Percentiles rank a stretch among this genome's conserved stretches.
Conservation (phyloP, 352 stramenopile genomes). For the Globisporangium emineosum region DNA sequence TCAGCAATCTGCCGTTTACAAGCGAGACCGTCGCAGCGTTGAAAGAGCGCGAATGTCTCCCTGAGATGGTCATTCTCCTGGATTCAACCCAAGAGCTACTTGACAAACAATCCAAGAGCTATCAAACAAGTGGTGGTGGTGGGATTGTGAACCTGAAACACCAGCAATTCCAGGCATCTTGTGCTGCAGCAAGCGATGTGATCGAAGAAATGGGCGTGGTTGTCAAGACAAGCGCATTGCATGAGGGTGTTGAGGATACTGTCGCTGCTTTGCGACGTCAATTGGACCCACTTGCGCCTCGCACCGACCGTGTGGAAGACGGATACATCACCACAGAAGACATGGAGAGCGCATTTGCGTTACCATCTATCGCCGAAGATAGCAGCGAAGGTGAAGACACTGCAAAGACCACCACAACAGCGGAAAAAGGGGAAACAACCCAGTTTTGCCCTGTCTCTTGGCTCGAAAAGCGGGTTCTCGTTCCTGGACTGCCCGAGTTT, state of each 20-base stretch:
- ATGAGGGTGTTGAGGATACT: constrained; percentile 22
- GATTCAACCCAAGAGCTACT: constrained; percentile 24
- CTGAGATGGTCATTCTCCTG: constrained; percentile 47
- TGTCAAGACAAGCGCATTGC: constrained; percentile 13
- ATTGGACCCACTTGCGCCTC: constrained; percentile 40
- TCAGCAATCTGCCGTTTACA: constrained; percentile 46
- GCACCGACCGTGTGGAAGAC: constrained; percentile 39
- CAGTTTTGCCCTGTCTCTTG: constrained; percentile 70
- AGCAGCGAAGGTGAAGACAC: background rate
- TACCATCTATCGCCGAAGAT: constrained; percentile 16
- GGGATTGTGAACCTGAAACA: constrained; percentile 21
- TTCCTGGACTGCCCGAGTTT: constrained; percentile 38
- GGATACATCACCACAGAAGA: constrained; percentile 32
- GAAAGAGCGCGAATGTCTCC: constrained; percentile 39
- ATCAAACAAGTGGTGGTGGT: constrained; percentile 1
- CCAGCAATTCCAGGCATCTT: constrained; percentile 29
- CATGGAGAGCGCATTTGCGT: constrained; percentile 26
- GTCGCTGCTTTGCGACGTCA: constrained; percentile 27
- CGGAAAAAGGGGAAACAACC: constrained; percentile 40
- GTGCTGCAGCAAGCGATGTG: constrained; percentile 17
- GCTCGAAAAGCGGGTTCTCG: constrained; percentile 28
- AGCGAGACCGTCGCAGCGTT: constrained; percentile 32
- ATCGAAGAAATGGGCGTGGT: constrained; percentile 7
- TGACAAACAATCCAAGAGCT: constrained; percentile 15
- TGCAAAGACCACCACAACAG: background rate